phyloP scores from a whole-genome alignment of 2,329 filamentous ascomycete genomes.

The Blastomyces emzantsi region DNA sequence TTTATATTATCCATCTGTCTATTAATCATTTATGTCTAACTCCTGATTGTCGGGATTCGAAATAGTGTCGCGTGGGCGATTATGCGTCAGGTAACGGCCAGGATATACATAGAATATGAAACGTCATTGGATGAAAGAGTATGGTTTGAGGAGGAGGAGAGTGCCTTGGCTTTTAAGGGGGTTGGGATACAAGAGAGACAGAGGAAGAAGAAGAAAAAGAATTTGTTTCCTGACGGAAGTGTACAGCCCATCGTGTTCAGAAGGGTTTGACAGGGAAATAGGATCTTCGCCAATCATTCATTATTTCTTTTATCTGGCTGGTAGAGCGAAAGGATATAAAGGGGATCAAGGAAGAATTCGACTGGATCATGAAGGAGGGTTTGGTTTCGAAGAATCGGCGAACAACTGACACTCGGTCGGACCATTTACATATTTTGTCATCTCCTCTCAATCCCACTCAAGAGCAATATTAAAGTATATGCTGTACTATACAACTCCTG shows the following conservation, averaged over 20 bases:
- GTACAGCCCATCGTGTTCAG: slow-evolving; percentile 14
- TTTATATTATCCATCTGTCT: background rate
- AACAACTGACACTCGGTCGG: too few species aligned
- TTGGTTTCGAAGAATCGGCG: too few species aligned
- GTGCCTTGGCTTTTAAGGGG: background rate
- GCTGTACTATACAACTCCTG: background rate
- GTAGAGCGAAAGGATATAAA: background rate
- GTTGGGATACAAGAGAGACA: slow-evolving; percentile 6
- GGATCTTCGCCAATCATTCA: background rate
- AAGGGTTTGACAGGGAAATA: background rate
- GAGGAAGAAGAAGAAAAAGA: slow-evolving; percentile 13
- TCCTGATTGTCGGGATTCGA: background rate
- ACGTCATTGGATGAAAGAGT: slow-evolving; percentile 10
- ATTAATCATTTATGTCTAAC: background rate
- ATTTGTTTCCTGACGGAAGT: slow-evolving; percentile 12
- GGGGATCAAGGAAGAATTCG: background rate
- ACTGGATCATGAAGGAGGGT: background rate
- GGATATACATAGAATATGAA: slow-evolving; percentile 15
- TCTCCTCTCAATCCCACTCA: background rate
- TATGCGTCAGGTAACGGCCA: slow-evolving; percentile 13
- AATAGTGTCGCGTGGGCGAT: slow-evolving; percentile 16
- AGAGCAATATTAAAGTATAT: background rate
- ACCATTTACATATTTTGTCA: too few species aligned
- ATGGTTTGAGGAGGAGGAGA: slow-evolving; percentile 7
- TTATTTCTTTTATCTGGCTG: background rate